A percentile compares a stretch with the other conserved stretches of the same genome.
phyloP scores from a whole-genome alignment of 495 filamentous ascomycete species.

The Xylaria curta region DNA sequence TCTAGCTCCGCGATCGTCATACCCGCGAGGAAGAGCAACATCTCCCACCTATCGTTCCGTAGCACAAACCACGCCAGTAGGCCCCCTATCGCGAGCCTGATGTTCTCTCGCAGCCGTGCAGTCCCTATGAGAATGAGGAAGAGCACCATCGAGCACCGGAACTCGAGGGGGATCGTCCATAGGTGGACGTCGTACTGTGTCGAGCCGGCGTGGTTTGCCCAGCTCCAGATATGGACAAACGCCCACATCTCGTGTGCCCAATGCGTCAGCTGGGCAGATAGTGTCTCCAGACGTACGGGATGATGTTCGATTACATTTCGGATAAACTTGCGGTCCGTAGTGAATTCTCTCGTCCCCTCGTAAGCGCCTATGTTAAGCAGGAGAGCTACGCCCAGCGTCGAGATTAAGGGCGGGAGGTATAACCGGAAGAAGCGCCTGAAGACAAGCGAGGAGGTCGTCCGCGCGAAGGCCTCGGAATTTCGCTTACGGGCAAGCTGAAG shows the following conservation, averaged over 20 bases:
- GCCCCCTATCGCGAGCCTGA: constrained; percentile 37
- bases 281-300: constrained; percentile 36
- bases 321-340: constrained; percentile 42
- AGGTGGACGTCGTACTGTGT: constrained; percentile 68
- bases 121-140: constrained; percentile 64
- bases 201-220: constrained; percentile 49
- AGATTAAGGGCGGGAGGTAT: constrained; percentile 68
- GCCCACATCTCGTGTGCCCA: constrained; percentile 45
- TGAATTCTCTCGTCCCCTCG: constrained; percentile 51
- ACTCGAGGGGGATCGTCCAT: constrained; percentile 79
- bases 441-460: constrained; percentile 63
- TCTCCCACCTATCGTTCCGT: constrained; percentile 48
- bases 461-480: constrained; percentile 40
- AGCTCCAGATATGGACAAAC: constrained; percentile 51
- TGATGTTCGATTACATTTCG: constrained; percentile 52
- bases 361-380: constrained; percentile 60
- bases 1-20: constrained; percentile 51
- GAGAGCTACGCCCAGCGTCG: constrained; percentile 63
- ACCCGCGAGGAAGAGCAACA: constrained; percentile 50
- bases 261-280: constrained; percentile 38
- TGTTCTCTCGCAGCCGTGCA: constrained; percentile 36
- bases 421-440: constrained; percentile 72
- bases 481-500: constrained; percentile 62
- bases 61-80: constrained; percentile 42
- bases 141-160: constrained; percentile 67